These are phyloP conservation scores for Pseudogymnoascus sp. DNA, from an alignment of 2,329 filamentous ascomycete species.

Conservation along the genomic window DNA sequence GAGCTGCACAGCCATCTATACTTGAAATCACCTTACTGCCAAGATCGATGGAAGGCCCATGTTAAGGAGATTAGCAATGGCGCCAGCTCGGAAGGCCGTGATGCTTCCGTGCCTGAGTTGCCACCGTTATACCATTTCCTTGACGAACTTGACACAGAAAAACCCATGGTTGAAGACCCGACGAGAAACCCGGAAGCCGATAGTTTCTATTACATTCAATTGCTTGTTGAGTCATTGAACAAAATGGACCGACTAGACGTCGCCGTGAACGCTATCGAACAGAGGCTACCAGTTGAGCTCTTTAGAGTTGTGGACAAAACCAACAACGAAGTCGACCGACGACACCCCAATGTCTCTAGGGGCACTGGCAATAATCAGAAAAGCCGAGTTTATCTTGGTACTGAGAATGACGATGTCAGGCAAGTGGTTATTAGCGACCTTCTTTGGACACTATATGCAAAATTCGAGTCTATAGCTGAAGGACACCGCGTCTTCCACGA, in stretches of 20 bases:
- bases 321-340: slow-evolving; percentile 85
- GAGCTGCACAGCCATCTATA: slow-evolving; percentile 96
- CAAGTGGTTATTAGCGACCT: slow-evolving; percentile 85
- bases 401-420: slow-evolving; percentile 65
- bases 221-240: slow-evolving; percentile 83
- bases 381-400: slow-evolving; percentile 55
- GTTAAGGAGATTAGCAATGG: slow-evolving; percentile 54
- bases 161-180: slow-evolving; percentile 69
- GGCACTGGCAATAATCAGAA: slow-evolving; percentile 42
- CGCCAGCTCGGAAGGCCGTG: slow-evolving; percentile 30
- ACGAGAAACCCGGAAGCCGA: slow-evolving; percentile 91
- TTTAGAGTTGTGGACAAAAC: slow-evolving; percentile 93
- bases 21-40: slow-evolving; percentile 94
- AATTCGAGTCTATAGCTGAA: slow-evolving; percentile 95
- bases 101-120: slow-evolving; percentile 35
- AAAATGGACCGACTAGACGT: slow-evolving; percentile 79
- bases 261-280: slow-evolving; percentile 83
- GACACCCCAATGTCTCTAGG: slow-evolving; percentile 74
- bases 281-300: slow-evolving; percentile 85
- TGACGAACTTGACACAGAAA: slow-evolving; percentile 52
- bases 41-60: slow-evolving; percentile 86
- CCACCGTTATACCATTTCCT: slow-evolving; percentile 51
- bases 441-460: slow-evolving; percentile 85
- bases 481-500: slow-evolving; percentile 91
- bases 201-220: slow-evolving; percentile 84